A percentile compares a stretch with the other conserved stretches of the same genome.
phyloP scores from a whole-genome alignment of 257 asterid species.

The Thymus mandschuricus region DNA sequence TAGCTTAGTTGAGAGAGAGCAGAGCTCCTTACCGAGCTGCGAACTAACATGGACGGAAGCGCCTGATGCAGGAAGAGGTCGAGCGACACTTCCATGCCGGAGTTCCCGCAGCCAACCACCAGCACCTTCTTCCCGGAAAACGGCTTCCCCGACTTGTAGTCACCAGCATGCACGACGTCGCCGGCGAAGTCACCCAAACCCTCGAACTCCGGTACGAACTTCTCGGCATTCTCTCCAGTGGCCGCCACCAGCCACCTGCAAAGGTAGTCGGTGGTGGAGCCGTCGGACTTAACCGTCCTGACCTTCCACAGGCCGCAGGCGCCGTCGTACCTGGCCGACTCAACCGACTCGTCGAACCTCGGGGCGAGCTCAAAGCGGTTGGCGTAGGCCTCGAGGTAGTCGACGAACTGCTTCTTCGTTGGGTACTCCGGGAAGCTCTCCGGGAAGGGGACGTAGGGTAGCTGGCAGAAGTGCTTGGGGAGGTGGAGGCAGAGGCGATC shows the following conservation, averaged over 20 bases:
- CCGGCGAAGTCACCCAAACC: constrained; percentile 64
- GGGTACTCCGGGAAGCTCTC: constrained; percentile 74
- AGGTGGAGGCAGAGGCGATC: constrained; percentile 90
- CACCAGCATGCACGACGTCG: constrained; percentile 73
- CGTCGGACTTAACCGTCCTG: constrained; percentile 34
- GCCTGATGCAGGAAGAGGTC: constrained; percentile 83
- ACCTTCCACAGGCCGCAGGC: constrained; percentile 81
- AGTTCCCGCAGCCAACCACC: constrained; percentile 93
- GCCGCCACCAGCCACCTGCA: constrained; percentile 95
- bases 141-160: constrained; percentile 73
- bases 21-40: constrained; percentile 65
- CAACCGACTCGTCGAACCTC: constrained; percentile 67
- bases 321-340: constrained; percentile 64
- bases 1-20: no score
- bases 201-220: constrained; percentile 67
- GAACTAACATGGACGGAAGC: constrained; percentile 73
- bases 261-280: constrained; percentile 54
- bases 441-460: constrained; percentile 73
- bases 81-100: constrained; percentile 93
- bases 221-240: constrained; percentile 89
- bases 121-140: constrained; percentile 62
- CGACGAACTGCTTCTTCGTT: constrained; percentile 65
- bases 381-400: constrained; percentile 72
- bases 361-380: constrained; percentile 58
- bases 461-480: constrained; percentile 78